phyloP scores from a whole-genome alignment of 2,329 filamentous ascomycete genomes.

The Beauveria medogensis region DNA sequence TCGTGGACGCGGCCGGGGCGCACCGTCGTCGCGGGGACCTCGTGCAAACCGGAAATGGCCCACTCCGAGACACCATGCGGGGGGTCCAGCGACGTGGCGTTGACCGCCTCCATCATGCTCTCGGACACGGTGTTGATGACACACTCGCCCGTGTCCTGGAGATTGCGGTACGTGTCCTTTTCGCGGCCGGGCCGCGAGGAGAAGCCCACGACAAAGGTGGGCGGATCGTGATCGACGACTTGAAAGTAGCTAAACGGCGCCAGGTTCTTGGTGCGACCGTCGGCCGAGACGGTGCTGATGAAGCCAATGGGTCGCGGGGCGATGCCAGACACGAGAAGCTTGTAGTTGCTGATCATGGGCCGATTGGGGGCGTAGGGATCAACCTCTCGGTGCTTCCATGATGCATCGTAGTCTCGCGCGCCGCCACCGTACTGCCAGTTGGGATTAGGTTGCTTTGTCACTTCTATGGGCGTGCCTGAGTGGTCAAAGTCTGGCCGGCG shows the following conservation, averaged over 20 bases:
- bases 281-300: constrained; percentile 42
- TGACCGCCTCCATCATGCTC: constrained; percentile 74
- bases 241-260: constrained; percentile 79
- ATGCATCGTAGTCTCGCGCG: constrained; percentile 17
- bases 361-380: constrained; percentile 68
- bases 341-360: constrained; percentile 68
- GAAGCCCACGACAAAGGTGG: constrained; percentile 58
- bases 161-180: constrained; percentile 71
- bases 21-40: constrained; percentile 18
- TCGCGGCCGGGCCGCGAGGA: constrained; percentile 37
- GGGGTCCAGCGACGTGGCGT: constrained; percentile 63
- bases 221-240: constrained; percentile 73
- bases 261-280: constrained; percentile 59
- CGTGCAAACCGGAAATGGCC: constrained; percentile 51
- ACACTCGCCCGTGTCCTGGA: constrained; percentile 63
- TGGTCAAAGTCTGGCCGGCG: constrained; percentile 20
- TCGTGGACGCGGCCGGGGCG: constrained; percentile 20
- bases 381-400: constrained; percentile 58
- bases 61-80: constrained; percentile 70
- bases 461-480: constrained; percentile 14
- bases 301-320: constrained; percentile 69
- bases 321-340: constrained; percentile 71
- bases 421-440: constrained; percentile 39
- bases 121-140: constrained; percentile 76
- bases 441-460: constrained; percentile 31